Conservation (phyloP, 176 grass and related monocot genomes). For the Tuctoria greenei region DNA sequence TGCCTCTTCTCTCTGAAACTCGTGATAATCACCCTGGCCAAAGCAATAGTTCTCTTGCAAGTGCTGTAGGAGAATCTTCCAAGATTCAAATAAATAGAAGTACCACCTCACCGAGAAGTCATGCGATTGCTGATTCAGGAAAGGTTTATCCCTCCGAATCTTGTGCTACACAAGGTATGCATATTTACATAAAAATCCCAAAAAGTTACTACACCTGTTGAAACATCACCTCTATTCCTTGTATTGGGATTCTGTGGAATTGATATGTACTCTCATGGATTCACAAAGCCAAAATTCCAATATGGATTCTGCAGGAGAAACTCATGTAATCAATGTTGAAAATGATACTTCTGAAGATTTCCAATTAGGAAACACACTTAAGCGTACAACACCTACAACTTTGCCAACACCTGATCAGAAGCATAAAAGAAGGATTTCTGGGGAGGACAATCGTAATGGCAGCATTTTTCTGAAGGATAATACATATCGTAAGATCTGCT, state of each 20-base stretch:
- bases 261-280: constrained; percentile 1
- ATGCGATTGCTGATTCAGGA: constrained; percentile 41
- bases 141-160: constrained; percentile 48
- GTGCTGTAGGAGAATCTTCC: constrained; percentile 48
- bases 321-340: constrained; percentile 61
- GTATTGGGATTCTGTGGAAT: constrained; percentile 7
- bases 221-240: neutral
- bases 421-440: constrained; percentile 38
- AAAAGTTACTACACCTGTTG: neutral
- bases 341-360: constrained; percentile 52
- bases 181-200: constrained; percentile 1
- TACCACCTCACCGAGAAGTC: constrained; percentile 44
- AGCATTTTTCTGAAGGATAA: constrained; percentile 48
- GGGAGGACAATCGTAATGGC: constrained; percentile 29
- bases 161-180: constrained; percentile 52
- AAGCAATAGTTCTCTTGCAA: constrained; percentile 47
- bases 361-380: constrained; percentile 57
- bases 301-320: constrained; percentile 61
- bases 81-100: constrained; percentile 69
- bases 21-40: constrained; percentile 29
- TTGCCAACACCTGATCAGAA: constrained; percentile 44
- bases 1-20: constrained; percentile 65
- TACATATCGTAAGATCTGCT: constrained; percentile 50
- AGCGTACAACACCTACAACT: constrained; percentile 33
- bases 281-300: neutral